Percentiles rank a stretch among this genome's conserved stretches.
Evolutionary conservation across 1,284 basidiomycete species (phyloP).

Genomic region (Gastroboletus turbinatus): DNA sequence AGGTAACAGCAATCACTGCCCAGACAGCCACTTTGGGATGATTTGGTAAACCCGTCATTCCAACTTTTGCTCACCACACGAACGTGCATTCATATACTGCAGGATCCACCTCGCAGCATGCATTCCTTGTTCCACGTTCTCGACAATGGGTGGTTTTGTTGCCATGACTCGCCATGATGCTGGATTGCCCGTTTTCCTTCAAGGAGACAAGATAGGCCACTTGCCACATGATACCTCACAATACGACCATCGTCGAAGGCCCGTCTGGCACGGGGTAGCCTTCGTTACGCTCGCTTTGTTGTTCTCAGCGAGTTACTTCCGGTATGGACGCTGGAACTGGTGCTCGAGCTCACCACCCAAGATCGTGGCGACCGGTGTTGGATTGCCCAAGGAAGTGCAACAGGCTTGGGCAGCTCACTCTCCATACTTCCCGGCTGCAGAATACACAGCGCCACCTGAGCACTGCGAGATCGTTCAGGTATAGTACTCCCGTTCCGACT

Average conservation of each 20-base stretch:
- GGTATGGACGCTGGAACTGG: constrained; percentile 6
- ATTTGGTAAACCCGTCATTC: neutral
- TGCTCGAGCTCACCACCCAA: neutral
- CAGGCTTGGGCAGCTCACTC: constrained; percentile 58
- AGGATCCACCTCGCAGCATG: neutral
- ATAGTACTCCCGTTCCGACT: constrained; percentile 7
- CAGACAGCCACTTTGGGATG: neutral
- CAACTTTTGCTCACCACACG: neutral
- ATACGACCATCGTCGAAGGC: neutral
- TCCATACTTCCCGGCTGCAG: constrained; percentile 51
- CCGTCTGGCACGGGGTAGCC: neutral
- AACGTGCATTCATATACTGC: neutral
- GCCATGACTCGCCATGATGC: neutral
- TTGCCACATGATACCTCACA: neutral
- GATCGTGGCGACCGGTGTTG: neutral
- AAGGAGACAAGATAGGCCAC: constrained; percentile 21
- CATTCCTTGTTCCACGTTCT: neutral
- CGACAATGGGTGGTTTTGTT: constrained; percentile 21
- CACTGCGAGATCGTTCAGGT: constrained; percentile 56
- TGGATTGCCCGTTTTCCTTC: constrained; percentile 10
- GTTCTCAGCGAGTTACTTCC: constrained; percentile 14
- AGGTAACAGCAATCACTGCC: neutral
- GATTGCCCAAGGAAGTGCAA: constrained; percentile 28
- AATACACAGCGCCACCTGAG: constrained; percentile 48
- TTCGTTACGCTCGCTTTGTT: constrained; percentile 20